phyloP scores from a whole-genome alignment of 2,329 filamentous ascomycete genomes.

The Colletotrichum agaves region DNA sequence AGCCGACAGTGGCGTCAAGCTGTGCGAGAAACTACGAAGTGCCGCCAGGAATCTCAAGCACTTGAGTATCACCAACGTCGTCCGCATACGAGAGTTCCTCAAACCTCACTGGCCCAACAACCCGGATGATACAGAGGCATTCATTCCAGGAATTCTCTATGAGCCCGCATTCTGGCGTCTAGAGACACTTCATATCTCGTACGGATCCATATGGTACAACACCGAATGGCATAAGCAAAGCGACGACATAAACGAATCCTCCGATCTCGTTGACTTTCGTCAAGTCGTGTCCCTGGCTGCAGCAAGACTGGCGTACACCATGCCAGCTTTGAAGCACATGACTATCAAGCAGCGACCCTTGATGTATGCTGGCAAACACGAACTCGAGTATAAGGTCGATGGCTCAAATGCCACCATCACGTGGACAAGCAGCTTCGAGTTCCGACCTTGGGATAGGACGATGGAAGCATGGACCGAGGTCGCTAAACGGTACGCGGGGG shows the following conservation, averaged over 20 bases:
- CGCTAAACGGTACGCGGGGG: constrained; percentile 30
- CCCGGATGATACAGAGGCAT: constrained; percentile 32
- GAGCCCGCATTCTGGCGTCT: constrained; percentile 31
- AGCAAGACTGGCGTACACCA: constrained; percentile 39
- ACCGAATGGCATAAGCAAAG: constrained; percentile 40
- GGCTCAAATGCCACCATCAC: constrained; percentile 23
- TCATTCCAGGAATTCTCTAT: constrained; percentile 16
- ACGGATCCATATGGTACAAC: constrained; percentile 39
- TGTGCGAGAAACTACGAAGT: constrained; percentile 33
- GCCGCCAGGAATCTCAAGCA: constrained; percentile 35
- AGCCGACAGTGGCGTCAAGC: constrained; percentile 33
- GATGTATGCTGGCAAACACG: constrained; percentile 42
- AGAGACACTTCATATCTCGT: constrained; percentile 37
- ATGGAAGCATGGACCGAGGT: constrained; percentile 41
- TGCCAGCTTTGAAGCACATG: constrained; percentile 39
- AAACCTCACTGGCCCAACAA: constrained; percentile 37
- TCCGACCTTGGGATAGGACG: constrained; percentile 39
- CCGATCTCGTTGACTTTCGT: constrained; percentile 37
- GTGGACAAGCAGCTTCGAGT: constrained; percentile 40
- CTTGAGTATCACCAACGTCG: constrained; percentile 37
- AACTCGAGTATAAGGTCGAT: constrained; percentile 36
- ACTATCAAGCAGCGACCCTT: constrained; percentile 39
- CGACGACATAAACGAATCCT: constrained; percentile 39
- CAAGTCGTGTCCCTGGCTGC: constrained; percentile 40
- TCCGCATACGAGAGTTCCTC: constrained; percentile 39